Conservation (phyloP, 768 basidiomycete genomes). For the Mycena galopus region DNA sequence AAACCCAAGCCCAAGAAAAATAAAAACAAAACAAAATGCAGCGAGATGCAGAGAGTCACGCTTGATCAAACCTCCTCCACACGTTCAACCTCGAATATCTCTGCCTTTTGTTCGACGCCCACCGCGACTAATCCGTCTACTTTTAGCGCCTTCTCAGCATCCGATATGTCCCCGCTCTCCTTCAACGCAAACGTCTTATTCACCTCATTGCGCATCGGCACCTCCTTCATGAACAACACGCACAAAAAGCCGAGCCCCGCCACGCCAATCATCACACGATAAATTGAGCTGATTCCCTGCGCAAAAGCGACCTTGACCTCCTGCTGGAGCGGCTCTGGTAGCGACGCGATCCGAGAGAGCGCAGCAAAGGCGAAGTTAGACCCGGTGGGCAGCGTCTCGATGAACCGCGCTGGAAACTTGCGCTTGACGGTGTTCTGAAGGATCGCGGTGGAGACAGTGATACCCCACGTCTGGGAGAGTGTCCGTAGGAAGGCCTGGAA, state of each 20-base stretch:
- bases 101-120: no score
- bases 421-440: conserved; percentile 8
- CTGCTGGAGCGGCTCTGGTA: conserved; percentile 4
- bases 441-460: conserved; percentile 13
- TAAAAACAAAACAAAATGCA: no score
- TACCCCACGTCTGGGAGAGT: conserved; percentile 10
- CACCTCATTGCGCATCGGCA: conserved; percentile 7
- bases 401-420: not conserved
- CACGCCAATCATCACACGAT: conserved; percentile 12
- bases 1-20: no score
- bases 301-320: not conserved
- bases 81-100: no score
- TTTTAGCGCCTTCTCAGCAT: not conserved
- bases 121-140: no score
- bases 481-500: conserved; percentile 11
- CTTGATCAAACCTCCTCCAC: no score
- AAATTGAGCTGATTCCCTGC: conserved; percentile 1
- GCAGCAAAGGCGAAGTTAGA: conserved; percentile 11
- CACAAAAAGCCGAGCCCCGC: conserved; percentile 9
- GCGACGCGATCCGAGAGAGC: not conserved
- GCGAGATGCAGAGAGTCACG: no score
- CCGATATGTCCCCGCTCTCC: not conserved
- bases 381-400: not conserved
- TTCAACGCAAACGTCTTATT: conserved; percentile 3
- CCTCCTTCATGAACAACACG: conserved; percentile 13